A percentile compares a stretch with the other conserved stretches of the same genome.
Evolutionary conservation across 192 early-diverging fungal species (phyloP).

Genomic region (Mortierella claussenii): DNA sequence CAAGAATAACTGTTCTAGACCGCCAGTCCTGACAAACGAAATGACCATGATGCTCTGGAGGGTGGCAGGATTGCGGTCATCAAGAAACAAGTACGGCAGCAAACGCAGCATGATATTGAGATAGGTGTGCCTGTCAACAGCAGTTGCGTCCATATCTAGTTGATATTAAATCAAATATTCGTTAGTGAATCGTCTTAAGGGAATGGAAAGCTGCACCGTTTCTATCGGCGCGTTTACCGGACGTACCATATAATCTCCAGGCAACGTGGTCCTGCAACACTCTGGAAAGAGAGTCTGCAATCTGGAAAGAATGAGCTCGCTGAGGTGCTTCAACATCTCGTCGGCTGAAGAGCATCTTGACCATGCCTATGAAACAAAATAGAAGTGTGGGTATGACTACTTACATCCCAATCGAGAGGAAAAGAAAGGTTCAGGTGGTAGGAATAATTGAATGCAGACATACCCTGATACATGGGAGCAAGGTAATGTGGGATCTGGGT

Average conservation of each 20-base stretch:
- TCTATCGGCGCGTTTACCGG: neutral
- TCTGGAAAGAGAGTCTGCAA: slow-evolving; percentile 68
- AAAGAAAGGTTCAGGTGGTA: no score
- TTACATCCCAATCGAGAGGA: no score
- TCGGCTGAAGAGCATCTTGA: slow-evolving; percentile 69
- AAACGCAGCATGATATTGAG: slow-evolving; percentile 64
- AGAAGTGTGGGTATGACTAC: no score
- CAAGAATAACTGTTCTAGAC: slow-evolving; percentile 60
- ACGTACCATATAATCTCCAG: slow-evolving; percentile 55
- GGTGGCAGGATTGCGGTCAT: slow-evolving; percentile 65
- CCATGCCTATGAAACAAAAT: slow-evolving; percentile 53
- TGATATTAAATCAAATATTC: neutral
- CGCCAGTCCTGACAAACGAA: slow-evolving; percentile 68
- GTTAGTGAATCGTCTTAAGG: no score
- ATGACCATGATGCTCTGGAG: slow-evolving; percentile 72
- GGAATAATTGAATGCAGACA: no score
- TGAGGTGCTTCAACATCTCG: slow-evolving; percentile 60
- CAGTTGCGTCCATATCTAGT: slow-evolving; percentile 12
- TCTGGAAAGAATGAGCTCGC: slow-evolving; percentile 62
- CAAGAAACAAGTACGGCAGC: slow-evolving; percentile 66
- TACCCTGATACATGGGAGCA: slow-evolving; percentile 75
- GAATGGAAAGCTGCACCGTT: neutral
- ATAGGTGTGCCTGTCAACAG: slow-evolving; percentile 64
- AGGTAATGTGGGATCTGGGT: slow-evolving; percentile 73
- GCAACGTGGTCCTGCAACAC: slow-evolving; percentile 64